Evolutionary conservation across 352 stramenopile genomes (phyloP).

Genomic region (Globisporangium mamillatum): DNA sequence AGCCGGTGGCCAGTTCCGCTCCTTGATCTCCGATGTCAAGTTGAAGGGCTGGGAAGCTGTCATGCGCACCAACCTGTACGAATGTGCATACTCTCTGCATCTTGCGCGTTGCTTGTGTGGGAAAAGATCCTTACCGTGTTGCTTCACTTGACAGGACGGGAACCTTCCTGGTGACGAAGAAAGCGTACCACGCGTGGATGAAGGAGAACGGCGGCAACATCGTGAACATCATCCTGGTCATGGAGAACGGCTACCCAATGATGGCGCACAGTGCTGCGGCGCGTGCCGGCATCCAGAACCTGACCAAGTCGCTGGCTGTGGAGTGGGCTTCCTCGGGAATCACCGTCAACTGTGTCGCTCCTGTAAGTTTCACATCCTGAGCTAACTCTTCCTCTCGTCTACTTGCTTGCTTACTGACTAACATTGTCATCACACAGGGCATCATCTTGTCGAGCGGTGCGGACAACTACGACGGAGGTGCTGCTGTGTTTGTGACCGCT

Average conservation of each 20-base stretch:
- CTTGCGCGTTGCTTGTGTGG: neutral
- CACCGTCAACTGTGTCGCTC: constrained; percentile 92
- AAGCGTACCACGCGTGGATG: constrained; percentile 92
- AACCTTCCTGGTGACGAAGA: constrained; percentile 92
- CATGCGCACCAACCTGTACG: constrained; percentile 89
- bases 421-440: constrained; percentile 28
- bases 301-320: constrained; percentile 91
- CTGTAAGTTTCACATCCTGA: constrained; percentile 47
- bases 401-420: neutral
- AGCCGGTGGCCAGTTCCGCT: constrained; percentile 92
- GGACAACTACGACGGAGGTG: constrained; percentile 90
- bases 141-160: constrained; percentile 46
- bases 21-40: constrained; percentile 85
- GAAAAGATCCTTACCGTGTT: neutral
- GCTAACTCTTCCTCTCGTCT: constrained; percentile 21
- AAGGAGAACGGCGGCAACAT: constrained; percentile 91
- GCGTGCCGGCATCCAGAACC: constrained; percentile 91
- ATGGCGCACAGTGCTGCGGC: constrained; percentile 91
- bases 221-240: constrained; percentile 94
- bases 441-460: constrained; percentile 77
- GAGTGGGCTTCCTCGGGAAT: constrained; percentile 93
- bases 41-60: constrained; percentile 91
- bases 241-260: constrained; percentile 91
- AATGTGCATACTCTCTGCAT: neutral
- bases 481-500: constrained; percentile 80